Evolutionary conservation across 768 basidiomycete genomes (phyloP), one percentile per base, ranked within the genome.

Genomic region (Neoboletus brunneissimus): DNA sequence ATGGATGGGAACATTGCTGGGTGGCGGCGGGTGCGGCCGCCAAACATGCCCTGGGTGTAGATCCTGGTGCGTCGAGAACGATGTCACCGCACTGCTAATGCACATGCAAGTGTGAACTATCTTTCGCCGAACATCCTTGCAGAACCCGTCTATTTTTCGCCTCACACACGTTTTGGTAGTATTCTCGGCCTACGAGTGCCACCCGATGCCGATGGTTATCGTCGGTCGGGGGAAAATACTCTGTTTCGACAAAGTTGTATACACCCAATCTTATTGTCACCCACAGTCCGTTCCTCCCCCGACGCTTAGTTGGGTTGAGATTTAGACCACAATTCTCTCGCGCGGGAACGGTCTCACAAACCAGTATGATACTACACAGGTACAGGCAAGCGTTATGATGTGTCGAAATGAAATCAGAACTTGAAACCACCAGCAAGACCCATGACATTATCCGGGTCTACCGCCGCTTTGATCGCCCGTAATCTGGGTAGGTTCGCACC

Each of bases 391-490:
- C 8, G 11, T 15, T 18, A 25, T 5, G 10, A 15, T 25, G 8
- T 16, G 12, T n/a, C 23, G 8, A 51, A 41, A 35, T 22, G 2
- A 7, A 20, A 27, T 72, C 52, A 78, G 45, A 82, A 61, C 67
- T 83, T 87, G 67, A 78, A 86, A 9, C 85, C 84, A 0, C 86
- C 86, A n/a, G 85, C 75, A 11, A 85, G 76, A 9, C 77, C 79
- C 86, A 87, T 87, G 7, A 86, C 75, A 60, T 82, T 76, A 5
- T 71, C 47, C 0, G 85, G 85, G 64, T 87, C 86, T 35, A 81
- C 75, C 11, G 50, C 53, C 48, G 53, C 66, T 62, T 81, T 81
- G n/a, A 86, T 64, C 12, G 57, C 61, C 47, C 67, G 61, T 49
- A 87, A 64, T 46, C 51, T 65, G 2, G 67, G 61, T 25, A 59